These are phyloP conservation scores for Erysiphe neolycopersici DNA, from an alignment of 2,329 filamentous ascomycete genomes.

Conservation along the genomic window DNA sequence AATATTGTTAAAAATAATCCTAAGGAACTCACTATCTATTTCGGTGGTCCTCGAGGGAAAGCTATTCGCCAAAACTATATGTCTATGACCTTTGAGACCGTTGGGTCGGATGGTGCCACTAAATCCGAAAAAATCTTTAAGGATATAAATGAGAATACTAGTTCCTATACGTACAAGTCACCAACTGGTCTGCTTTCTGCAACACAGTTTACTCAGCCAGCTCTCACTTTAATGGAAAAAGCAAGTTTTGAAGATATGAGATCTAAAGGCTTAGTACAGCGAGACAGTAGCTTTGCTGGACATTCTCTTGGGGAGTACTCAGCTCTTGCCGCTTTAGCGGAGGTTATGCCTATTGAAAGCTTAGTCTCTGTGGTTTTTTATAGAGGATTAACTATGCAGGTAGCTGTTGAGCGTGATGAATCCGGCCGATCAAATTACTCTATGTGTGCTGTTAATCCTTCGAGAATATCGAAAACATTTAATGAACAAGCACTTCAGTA, in stretches of 20 bases:
- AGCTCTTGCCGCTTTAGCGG: constrained; percentile 77
- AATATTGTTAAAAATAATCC: constrained; percentile 99
- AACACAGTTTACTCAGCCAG: constrained; percentile 95
- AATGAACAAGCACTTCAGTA: constrained; percentile 94
- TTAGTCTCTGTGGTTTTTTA: constrained; percentile 98
- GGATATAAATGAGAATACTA: constrained; percentile 75
- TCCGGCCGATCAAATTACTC: constrained; percentile 89
- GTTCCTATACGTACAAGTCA: constrained; percentile 90
- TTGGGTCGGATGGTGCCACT: constrained; percentile 68
- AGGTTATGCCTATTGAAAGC: constrained; percentile 99
- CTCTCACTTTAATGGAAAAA: constrained; percentile 97
- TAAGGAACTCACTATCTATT: constrained; percentile 94
- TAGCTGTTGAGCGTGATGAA: constrained; percentile 89
- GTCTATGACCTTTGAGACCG: constrained; percentile 99
- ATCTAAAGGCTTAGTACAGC: constrained; percentile 79
- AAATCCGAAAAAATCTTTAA: constrained; percentile 99
- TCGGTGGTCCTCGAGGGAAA: constrained; percentile 88
- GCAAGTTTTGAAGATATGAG: constrained; percentile 98
- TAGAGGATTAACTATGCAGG: constrained; percentile 95
- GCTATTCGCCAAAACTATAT: constrained; percentile 98
- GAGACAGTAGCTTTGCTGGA: constrained; percentile 90
- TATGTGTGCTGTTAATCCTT: constrained; percentile 98
- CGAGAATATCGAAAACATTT: constrained; percentile 94
- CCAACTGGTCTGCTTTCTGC: constrained; percentile 85
- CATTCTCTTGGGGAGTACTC: constrained; percentile 98